A percentile compares a stretch with the other conserved stretches of the same genome.
Conservation (phyloP, 768 basidiomycete genomes). For the Termitomyces sp. region DNA sequence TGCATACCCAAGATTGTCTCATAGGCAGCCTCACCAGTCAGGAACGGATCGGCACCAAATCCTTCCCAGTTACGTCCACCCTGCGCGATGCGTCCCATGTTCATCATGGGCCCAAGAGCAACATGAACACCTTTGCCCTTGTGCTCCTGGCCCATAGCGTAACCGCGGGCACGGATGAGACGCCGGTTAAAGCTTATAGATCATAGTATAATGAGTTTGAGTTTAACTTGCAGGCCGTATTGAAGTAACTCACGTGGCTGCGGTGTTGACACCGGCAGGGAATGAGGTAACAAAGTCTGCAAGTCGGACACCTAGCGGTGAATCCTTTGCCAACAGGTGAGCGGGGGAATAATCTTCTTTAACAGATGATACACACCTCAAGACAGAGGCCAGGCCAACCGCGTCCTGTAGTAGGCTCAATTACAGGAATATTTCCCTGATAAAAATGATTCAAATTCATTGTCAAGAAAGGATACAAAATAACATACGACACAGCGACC, state of each 20-base stretch:
- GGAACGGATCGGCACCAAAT: slow-evolving; percentile 89
- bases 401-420: slow-evolving; percentile 39
- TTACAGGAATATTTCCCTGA: slow-evolving; percentile 57
- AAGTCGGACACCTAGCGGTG: slow-evolving; percentile 76
- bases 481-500: slow-evolving; percentile 65
- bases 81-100: slow-evolving; percentile 73
- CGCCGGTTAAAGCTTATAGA: slow-evolving; percentile 65
- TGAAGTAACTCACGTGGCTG: slow-evolving; percentile 62
- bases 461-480: not conserved
- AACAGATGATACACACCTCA: slow-evolving; percentile 40
- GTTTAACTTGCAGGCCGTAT: not conserved
- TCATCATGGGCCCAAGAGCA: slow-evolving; percentile 82
- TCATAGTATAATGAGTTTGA: slow-evolving; percentile 5
- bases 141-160: slow-evolving; percentile 82
- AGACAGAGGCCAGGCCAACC: slow-evolving; percentile 72
- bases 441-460: not conserved
- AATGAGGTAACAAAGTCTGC: slow-evolving; percentile 75
- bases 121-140: slow-evolving; percentile 82
- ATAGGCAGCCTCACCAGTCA: slow-evolving; percentile 74
- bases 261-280: slow-evolving; percentile 82
- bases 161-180: slow-evolving; percentile 73
- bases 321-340: slow-evolving; percentile 40
- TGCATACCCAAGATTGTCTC: slow-evolving; percentile 88
- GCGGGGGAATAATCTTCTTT: not conserved
- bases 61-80: slow-evolving; percentile 95